These are phyloP conservation scores for Trichophyton equinum DNA, from an alignment of 2,329 filamentous ascomycete species.

Conservation along the genomic window DNA sequence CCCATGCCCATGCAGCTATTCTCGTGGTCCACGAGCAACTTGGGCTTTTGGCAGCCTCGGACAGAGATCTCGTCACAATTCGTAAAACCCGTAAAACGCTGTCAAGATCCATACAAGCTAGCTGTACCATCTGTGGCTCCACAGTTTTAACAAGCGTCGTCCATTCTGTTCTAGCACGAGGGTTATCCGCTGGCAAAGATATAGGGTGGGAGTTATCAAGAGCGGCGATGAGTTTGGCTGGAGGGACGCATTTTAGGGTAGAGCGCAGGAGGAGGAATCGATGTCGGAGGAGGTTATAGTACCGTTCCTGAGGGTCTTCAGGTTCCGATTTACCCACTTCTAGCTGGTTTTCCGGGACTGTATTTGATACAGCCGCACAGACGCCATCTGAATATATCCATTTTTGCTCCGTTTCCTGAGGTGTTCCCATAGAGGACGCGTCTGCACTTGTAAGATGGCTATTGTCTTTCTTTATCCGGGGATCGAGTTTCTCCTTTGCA, in stretches of 20 bases:
- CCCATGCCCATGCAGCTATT: conserved; percentile 76
- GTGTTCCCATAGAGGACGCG: not conserved
- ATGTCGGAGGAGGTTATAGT: conserved; percentile 52
- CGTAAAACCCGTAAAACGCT: conserved; percentile 55
- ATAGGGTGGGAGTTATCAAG: conserved; percentile 43
- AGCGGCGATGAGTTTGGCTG: conserved; percentile 39
- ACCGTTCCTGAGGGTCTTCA: conserved; percentile 48
- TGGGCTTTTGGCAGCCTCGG: conserved; percentile 50
- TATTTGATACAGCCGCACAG: conserved; percentile 51
- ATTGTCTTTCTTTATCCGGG: not conserved
- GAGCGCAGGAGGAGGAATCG: conserved; percentile 55
- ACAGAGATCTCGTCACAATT: conserved; percentile 45
- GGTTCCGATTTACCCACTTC: conserved; percentile 20
- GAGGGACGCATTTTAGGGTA: conserved; percentile 46
- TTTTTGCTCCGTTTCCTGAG: conserved; percentile 18
- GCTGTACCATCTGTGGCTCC: conserved; percentile 38
- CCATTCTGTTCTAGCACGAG: conserved; percentile 46
- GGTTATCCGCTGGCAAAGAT: conserved; percentile 42
- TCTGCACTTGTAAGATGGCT: not conserved
- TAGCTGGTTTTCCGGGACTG: conserved; percentile 21
- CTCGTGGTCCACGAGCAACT: conserved; percentile 49
- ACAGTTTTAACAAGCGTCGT: conserved; percentile 26
- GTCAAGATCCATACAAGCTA: conserved; percentile 45
- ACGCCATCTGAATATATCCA: conserved; percentile 68
- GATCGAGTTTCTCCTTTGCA: conserved; percentile 10